phyloP scores from a whole-genome alignment of 192 early-diverging fungal species.

The Backusella macrospora region DNA sequence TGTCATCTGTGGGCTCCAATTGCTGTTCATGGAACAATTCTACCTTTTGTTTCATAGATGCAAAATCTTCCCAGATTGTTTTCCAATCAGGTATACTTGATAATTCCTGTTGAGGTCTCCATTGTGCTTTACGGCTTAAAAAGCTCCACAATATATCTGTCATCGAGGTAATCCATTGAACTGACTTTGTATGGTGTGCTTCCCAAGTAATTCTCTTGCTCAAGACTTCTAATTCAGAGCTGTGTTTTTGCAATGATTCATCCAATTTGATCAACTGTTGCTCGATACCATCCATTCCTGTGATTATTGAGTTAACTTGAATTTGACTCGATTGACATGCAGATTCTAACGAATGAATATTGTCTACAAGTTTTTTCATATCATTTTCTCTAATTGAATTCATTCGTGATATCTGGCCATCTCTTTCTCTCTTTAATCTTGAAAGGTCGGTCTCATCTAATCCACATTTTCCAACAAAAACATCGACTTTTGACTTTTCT shows the following conservation, averaged over 20 bases:
- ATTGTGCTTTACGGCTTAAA: conserved; percentile 28
- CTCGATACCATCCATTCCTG: conserved; percentile 1
- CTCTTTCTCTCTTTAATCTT: conserved; percentile 26
- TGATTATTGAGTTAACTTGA: neutral
- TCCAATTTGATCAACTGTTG: conserved; percentile 20
- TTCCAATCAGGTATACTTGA: neutral
- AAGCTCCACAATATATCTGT: conserved; percentile 26
- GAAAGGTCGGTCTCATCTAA: conserved; percentile 31
- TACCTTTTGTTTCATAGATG: conserved; percentile 19
- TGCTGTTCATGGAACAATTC: conserved; percentile 34
- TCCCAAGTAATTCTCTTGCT: conserved; percentile 34
- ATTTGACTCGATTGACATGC: conserved; percentile 4
- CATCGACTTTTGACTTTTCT: conserved; percentile 16
- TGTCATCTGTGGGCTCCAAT: conserved; percentile 21
- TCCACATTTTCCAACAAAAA: conserved; percentile 24
- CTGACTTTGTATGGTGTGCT: conserved; percentile 4
- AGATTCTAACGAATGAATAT: conserved; percentile 22
- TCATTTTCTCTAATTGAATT: conserved; percentile 24
- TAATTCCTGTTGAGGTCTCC: neutral
- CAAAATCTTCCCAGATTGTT: conserved; percentile 15
- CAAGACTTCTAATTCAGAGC: conserved; percentile 17
- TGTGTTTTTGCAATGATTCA: conserved; percentile 22
- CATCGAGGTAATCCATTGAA: conserved; percentile 28
- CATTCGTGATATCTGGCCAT: conserved; percentile 20
- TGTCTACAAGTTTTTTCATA: conserved; percentile 18